These are phyloP conservation scores for Tilletia caries DNA, from an alignment of 1,284 basidiomycete species.

Conservation along the genomic window DNA sequence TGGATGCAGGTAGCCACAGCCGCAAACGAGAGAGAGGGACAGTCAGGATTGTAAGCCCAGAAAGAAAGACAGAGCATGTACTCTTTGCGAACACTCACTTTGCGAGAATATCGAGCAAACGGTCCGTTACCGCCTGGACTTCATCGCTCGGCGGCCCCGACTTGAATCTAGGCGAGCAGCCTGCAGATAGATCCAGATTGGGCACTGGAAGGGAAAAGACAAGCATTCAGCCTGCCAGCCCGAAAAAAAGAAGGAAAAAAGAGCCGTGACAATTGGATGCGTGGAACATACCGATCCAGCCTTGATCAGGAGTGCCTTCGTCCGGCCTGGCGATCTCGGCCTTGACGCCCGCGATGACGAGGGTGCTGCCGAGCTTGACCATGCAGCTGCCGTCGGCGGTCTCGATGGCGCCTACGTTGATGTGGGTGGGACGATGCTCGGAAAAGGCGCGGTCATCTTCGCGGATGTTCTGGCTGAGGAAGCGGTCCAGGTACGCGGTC, in stretches of 20 bases:
- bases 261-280: no score
- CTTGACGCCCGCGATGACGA: slow-evolving; percentile 37
- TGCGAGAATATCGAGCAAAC: slow-evolving; percentile 63
- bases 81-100: slow-evolving; percentile 60
- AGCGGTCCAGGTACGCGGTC: slow-evolving; percentile 32
- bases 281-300: slow-evolving; percentile 11
- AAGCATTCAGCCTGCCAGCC: no score
- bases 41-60: background rate
- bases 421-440: slow-evolving; percentile 26
- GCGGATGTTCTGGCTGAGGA: slow-evolving; percentile 32
- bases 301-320: slow-evolving; percentile 6
- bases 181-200: slow-evolving; percentile 84
- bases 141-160: slow-evolving; percentile 72
- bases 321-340: slow-evolving; percentile 27
- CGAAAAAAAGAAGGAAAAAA: background rate
- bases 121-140: slow-evolving; percentile 34
- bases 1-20: slow-evolving; percentile 36
- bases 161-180: slow-evolving; percentile 88
- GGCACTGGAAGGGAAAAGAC: slow-evolving; percentile 55
- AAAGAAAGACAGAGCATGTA: background rate
- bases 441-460: slow-evolving; percentile 28
- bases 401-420: slow-evolving; percentile 30
- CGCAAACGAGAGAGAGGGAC: background rate
- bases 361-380: slow-evolving; percentile 30
- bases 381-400: slow-evolving; percentile 33